Evolutionary conservation across 345 rosid species (phyloP).

Genomic region (Hibiscus mutabilis): DNA sequence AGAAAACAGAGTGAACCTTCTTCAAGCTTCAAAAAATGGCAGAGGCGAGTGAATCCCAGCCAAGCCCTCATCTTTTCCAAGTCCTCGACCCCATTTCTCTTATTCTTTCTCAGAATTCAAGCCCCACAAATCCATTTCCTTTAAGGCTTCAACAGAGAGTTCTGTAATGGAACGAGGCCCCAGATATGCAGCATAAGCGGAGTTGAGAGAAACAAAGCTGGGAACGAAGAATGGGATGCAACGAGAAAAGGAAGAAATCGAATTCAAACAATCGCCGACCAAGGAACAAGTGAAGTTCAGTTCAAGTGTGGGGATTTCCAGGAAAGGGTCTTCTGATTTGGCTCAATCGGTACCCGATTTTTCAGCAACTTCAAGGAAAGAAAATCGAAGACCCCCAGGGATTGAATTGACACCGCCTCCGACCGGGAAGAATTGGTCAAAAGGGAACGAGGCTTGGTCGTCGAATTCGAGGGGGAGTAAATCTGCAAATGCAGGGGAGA

Average conservation of each 20-base stretch:
- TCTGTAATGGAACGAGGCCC: constrained; percentile 70
- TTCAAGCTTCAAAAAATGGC: constrained; percentile 22
- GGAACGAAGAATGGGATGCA: constrained; percentile 27
- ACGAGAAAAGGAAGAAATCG: constrained; percentile 27
- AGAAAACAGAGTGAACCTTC: neutral
- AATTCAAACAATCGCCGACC: constrained; percentile 31
- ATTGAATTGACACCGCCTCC: constrained; percentile 51
- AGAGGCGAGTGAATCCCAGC: constrained; percentile 23
- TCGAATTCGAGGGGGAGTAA: constrained; percentile 61
- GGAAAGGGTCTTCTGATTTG: constrained; percentile 41
- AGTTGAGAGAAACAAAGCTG: constrained; percentile 59
- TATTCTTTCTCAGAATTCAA: constrained; percentile 47
- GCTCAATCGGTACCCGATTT: constrained; percentile 83
- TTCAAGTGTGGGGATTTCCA: constrained; percentile 13
- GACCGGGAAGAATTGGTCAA: constrained; percentile 23
- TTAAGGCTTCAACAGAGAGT: constrained; percentile 43
- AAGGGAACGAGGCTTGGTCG: constrained; percentile 24
- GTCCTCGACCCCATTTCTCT: constrained; percentile 55
- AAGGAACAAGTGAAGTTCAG: constrained; percentile 72
- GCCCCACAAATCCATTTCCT: constrained; percentile 33
- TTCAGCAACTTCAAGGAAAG: constrained; percentile 59
- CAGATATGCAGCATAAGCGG: constrained; percentile 58
- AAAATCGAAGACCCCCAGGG: constrained; percentile 53
- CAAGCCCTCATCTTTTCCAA: constrained; percentile 19
- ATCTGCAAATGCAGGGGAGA: constrained; percentile 62